Base-by-base conservation (phyloP, 768 basidiomycete genomes). In the Mycena belliarum region DNA sequence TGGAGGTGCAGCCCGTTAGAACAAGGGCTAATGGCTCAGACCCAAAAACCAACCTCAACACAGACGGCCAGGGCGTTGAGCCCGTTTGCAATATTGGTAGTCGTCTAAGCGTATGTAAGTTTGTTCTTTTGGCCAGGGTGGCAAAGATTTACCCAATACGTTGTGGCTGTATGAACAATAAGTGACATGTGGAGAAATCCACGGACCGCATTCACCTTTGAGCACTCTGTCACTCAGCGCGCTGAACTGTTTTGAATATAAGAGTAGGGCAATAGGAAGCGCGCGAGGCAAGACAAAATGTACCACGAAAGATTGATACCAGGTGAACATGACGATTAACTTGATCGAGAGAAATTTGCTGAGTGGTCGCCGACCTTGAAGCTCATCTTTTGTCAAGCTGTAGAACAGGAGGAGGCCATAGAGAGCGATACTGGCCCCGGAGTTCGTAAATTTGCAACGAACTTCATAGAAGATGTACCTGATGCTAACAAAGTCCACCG, bases 311-410 rank as follows among this genome's bases (percentile, higher is more conserved):
- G 82, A 78, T 66, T 95, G 94, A 70, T 95, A 96, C 71, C 91
- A 95, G 0, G 92, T 93, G 69, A 89, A 85, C 83, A 93, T 86
- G 42, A 93, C 89, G 46, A 93, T 89, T 28, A 91, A 73, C 71
- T 95, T 95, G 76, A 96, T 94, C 3, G 84, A 75, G 59, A 95
- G 68, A 70, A 96, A 96, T 75, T 95, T 95, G 24, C 87, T 83
- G 26, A 95, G 74, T 25, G 93, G 95, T 25, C 87, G 79, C 18
- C 84, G 80, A 32, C 87, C 91, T 52, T 66, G 74, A n/a, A 96
- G 81, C 63, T 95, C 93, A 18, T 89, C 86, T 57, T 86, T 82
- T 47, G 86, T 91, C 42, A 96, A 77, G 21, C 82, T 86, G 67
- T 95, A 95, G 72, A 95, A 93, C 15, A 93, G 63, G 14, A 95